A percentile compares a stretch with the other conserved stretches of the same genome.
phyloP scores from a whole-genome alignment of 345 rosid genomes.

The Trapa bicornis region DNA sequence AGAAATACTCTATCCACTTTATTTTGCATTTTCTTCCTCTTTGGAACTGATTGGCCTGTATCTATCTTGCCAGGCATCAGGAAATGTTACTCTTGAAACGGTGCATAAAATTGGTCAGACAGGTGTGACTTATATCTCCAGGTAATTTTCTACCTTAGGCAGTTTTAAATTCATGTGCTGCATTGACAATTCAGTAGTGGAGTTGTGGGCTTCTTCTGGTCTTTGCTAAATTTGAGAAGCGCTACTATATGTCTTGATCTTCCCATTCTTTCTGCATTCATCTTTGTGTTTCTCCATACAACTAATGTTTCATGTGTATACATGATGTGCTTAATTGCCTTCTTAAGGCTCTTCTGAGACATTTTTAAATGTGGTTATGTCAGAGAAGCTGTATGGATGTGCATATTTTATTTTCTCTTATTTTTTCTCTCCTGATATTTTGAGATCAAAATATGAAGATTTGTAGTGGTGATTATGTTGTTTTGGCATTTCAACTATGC shows the following conservation, averaged over 20 bases:
- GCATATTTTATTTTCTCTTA: not conserved
- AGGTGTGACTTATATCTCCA: constrained; percentile 87
- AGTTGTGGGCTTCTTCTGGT: not conserved
- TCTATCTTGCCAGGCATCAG: constrained; percentile 55
- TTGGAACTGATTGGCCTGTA: not conserved
- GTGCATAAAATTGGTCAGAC: constrained; percentile 85
- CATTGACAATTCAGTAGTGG: not conserved
- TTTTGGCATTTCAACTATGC: not conserved
- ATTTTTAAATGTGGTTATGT: not conserved
- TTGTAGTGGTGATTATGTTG: not conserved
- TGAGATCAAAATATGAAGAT: not conserved
- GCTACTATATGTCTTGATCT: not conserved
- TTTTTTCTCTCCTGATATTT: not conserved
- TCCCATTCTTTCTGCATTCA: not conserved
- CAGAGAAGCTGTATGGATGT: no score
- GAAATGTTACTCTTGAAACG: constrained; percentile 86
- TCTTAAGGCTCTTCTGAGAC: not conserved
- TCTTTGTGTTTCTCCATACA: not conserved
- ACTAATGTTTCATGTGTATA: not conserved
- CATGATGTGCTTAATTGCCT: not conserved
- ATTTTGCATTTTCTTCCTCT: not conserved
- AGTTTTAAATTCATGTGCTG: not conserved
- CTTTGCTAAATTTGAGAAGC: not conserved
- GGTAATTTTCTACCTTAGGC: constrained; percentile 26
- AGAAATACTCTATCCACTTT: not conserved